These are phyloP conservation scores for Haemoproteus tartakovskyi DNA, from an alignment of 169 alveolate species.

Conservation along the genomic window DNA sequence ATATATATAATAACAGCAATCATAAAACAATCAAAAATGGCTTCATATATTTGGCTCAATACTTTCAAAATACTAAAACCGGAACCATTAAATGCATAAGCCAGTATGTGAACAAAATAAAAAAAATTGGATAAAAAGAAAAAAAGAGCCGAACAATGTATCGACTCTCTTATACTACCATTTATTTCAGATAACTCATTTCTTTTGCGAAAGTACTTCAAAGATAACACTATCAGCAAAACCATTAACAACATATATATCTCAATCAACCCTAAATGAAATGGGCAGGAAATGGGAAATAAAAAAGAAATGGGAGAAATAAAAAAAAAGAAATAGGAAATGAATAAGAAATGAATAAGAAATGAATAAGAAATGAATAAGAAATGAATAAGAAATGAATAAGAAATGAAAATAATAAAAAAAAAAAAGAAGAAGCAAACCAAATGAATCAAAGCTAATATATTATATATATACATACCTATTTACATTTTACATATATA, in stretches of 20 bases:
- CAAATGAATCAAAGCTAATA: no score
- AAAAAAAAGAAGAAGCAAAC: no score
- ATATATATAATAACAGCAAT: conserved; percentile 7
- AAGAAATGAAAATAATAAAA: no score
- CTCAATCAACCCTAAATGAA: conserved; percentile 7
- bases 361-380: no score
- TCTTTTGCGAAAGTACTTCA: conserved; percentile 4
- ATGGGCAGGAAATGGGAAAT: no score
- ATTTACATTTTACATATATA: no score
- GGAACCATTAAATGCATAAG: conserved; percentile 40
- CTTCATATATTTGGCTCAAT: conserved; percentile 41
- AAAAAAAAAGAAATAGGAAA: conserved; percentile 1
- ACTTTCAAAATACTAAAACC: conserved; percentile 56
- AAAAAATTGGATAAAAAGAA: conserved; percentile 23
- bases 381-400: no score
- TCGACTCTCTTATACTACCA: conserved; percentile 5
- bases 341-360: no score
- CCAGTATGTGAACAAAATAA: conserved; percentile 15
- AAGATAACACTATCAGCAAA: conserved; percentile 3
- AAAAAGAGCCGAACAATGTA: conserved; percentile 9
- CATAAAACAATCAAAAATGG: conserved; percentile 37
- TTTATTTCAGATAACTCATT: neutral
- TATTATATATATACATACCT: no score
- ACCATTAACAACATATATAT: conserved; percentile 17
- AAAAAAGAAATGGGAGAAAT: neutral